A percentile compares a stretch with the other conserved stretches of the same genome.
phyloP scores from a whole-genome alignment of 1,284 basidiomycete species.

The Cryptococcus amylolentus region DNA sequence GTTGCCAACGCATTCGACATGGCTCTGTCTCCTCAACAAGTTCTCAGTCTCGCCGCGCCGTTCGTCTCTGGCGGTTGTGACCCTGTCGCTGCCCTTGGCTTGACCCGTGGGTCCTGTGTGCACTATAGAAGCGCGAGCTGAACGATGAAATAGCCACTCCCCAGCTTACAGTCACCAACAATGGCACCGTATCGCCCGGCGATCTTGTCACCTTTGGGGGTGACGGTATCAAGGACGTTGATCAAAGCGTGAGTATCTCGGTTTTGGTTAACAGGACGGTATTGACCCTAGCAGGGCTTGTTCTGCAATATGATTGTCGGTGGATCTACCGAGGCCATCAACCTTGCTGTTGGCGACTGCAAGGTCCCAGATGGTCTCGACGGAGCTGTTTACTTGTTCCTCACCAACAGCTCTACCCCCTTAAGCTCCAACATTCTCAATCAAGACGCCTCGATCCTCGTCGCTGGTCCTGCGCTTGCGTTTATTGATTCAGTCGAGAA shows the following conservation, averaged over 20 bases:
- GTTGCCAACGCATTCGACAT: constrained; percentile 70
- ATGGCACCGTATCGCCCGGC: constrained; percentile 56
- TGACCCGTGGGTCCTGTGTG: constrained; percentile 53
- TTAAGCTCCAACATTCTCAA: constrained; percentile 60
- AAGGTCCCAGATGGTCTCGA: constrained; percentile 19
- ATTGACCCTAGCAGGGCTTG: constrained; percentile 51
- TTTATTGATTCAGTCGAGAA: constrained; percentile 16
- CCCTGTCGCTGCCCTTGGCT: constrained; percentile 49
- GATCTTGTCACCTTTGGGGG: constrained; percentile 61
- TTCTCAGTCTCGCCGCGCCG: constrained; percentile 66
- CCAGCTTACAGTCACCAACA: constrained; percentile 63
- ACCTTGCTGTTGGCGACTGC: constrained; percentile 55
- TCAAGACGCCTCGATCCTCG: constrained; percentile 58
- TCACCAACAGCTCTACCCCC: constrained; percentile 64
- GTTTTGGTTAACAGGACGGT: background rate
- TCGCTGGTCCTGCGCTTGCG: constrained; percentile 57
- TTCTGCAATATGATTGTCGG: constrained; percentile 75
- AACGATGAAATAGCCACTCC: constrained; percentile 55
- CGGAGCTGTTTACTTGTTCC: constrained; percentile 59
- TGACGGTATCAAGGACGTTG: constrained; percentile 57
- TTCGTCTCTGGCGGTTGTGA: constrained; percentile 69
- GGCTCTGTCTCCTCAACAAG: constrained; percentile 62
- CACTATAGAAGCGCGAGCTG: background rate
- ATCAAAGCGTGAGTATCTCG: constrained; percentile 50
- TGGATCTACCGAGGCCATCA: constrained; percentile 57